Percentiles rank a stretch among this genome's conserved stretches.
phyloP scores from a whole-genome alignment of 1,139 yeast genomes.

The Hyphopichia fennica region DNA sequence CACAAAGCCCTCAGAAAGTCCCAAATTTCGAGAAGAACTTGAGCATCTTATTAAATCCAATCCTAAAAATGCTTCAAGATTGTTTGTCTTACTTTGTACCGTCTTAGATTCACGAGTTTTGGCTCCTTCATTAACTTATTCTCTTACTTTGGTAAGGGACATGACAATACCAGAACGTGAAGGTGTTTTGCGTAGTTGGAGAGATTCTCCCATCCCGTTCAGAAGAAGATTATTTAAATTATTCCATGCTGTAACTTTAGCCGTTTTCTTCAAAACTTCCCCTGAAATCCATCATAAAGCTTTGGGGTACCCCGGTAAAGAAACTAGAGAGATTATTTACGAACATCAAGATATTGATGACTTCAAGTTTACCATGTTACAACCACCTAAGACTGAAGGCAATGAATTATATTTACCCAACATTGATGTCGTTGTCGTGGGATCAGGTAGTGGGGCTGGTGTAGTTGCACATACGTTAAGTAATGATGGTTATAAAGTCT shows the following conservation, averaged over 20 bases:
- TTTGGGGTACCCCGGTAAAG: conserved; percentile 36
- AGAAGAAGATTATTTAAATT: conserved; percentile 32
- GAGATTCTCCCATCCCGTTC: conserved; percentile 33
- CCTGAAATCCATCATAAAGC: conserved; percentile 36
- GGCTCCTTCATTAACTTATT: conserved; percentile 38
- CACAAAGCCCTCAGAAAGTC: conserved; percentile 31
- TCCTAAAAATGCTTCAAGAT: conserved; percentile 16
- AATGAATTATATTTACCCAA: conserved; percentile 37
- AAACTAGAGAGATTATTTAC: conserved; percentile 27
- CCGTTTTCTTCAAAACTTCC: conserved; percentile 24
- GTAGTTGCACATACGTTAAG: conserved; percentile 55
- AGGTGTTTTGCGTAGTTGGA: conserved; percentile 33
- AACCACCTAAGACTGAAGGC: conserved; percentile 30
- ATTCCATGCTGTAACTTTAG: conserved; percentile 22
- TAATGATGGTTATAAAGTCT: conserved; percentile 42
- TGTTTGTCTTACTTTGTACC: conserved; percentile 25
- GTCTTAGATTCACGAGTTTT: conserved; percentile 31
- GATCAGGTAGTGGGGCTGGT: conserved; percentile 62
- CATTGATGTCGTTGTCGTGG: conserved; percentile 49
- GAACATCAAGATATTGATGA: conserved; percentile 27
- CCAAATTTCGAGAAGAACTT: conserved; percentile 24
- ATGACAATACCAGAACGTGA: conserved; percentile 35
- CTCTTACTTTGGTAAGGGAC: conserved; percentile 35
- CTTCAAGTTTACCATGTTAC: conserved; percentile 32
- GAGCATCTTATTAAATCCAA: conserved; percentile 15